A percentile compares a stretch with the other conserved stretches of the same genome.
phyloP scores from a whole-genome alignment of 2,329 filamentous ascomycete genomes.

The Sporothrix curviconia region DNA sequence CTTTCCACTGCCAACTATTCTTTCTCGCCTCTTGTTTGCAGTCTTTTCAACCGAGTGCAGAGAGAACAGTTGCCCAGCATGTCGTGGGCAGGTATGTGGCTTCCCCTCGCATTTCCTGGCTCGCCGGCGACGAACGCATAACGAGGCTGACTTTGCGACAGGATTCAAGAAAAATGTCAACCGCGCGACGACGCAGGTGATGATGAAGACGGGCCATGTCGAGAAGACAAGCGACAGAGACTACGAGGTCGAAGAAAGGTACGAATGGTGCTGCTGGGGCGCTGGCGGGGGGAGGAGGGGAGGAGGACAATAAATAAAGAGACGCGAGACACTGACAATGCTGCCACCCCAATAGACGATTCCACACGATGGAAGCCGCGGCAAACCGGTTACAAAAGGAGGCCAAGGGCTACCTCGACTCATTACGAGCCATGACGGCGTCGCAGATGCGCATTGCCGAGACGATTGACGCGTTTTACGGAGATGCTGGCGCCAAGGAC shows the following conservation, averaged over 20 bases:
- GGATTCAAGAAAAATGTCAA: constrained; percentile 96
- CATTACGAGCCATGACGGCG: constrained; percentile 94
- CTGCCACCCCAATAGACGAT: constrained; percentile 55
- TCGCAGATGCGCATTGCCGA: constrained; percentile 99
- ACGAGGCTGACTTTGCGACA: constrained; percentile 26
- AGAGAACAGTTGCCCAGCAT: constrained; percentile 27
- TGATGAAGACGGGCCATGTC: constrained; percentile 99
- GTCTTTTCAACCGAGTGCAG: background rate
- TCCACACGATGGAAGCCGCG: constrained; percentile 94
- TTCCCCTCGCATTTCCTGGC: background rate
- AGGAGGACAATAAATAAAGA: background rate
- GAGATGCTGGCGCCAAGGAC: constrained; percentile 87
- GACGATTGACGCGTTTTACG: constrained; percentile 98
- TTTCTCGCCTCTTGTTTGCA: background rate
- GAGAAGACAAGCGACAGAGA: constrained; percentile 98
- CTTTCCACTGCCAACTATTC: background rate
- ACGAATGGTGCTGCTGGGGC: constrained; percentile 14
- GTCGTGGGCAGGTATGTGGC: constrained; percentile 41
- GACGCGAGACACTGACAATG: background rate
- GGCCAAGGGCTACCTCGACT: constrained; percentile 96
- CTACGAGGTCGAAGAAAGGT: constrained; percentile 96
- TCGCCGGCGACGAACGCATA: background rate
- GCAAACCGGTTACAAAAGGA: constrained; percentile 91
- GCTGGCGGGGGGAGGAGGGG: too few species aligned
- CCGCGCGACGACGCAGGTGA: constrained; percentile 97